These are phyloP conservation scores for Pyrus pyrifolia DNA, from an alignment of 306 rosid genomes.

Conservation along the genomic window DNA sequence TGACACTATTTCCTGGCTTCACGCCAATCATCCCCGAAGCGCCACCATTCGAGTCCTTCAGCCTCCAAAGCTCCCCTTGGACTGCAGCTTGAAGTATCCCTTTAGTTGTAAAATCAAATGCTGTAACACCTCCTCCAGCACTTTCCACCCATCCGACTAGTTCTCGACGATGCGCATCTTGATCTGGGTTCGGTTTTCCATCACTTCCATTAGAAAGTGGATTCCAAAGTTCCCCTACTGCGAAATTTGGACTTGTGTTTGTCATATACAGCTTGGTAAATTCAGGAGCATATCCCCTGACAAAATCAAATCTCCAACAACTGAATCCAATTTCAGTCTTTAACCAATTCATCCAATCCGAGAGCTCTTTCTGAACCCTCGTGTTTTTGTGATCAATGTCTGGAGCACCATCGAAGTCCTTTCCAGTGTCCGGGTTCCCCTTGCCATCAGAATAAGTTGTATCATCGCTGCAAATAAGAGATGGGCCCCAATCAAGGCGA, in stretches of 20 bases:
- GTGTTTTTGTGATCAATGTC: constrained; percentile 80
- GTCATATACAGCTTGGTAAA: constrained; percentile 48
- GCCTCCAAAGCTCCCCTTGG: constrained; percentile 24
- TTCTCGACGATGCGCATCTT: constrained; percentile 13
- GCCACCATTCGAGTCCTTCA: constrained; percentile 24
- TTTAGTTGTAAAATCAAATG: constrained; percentile 42
- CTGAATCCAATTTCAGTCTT: constrained; percentile 48
- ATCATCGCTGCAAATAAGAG: constrained; percentile 68
- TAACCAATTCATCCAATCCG: constrained; percentile 78
- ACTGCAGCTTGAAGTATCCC: constrained; percentile 31
- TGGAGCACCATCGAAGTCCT: background rate
- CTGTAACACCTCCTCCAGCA: constrained; percentile 28
- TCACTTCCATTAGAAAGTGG: constrained; percentile 17
- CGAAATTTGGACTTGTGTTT: constrained; percentile 54
- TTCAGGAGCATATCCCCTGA: constrained; percentile 55
- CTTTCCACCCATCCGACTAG: constrained; percentile 25
- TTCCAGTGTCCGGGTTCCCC: constrained; percentile 62
- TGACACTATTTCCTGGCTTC: constrained; percentile 62
- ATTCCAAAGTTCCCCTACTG: constrained; percentile 79
- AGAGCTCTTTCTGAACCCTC: constrained; percentile 52
- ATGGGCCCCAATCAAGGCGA: constrained; percentile 73
- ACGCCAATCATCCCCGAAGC: constrained; percentile 65
- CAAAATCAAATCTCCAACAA: constrained; percentile 69
- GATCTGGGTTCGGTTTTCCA: constrained; percentile 28
- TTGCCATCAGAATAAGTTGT: constrained; percentile 59